Evolutionary conservation across 2,329 filamentous ascomycete species (phyloP).

Genomic region (Whalleya microplaca): DNA sequence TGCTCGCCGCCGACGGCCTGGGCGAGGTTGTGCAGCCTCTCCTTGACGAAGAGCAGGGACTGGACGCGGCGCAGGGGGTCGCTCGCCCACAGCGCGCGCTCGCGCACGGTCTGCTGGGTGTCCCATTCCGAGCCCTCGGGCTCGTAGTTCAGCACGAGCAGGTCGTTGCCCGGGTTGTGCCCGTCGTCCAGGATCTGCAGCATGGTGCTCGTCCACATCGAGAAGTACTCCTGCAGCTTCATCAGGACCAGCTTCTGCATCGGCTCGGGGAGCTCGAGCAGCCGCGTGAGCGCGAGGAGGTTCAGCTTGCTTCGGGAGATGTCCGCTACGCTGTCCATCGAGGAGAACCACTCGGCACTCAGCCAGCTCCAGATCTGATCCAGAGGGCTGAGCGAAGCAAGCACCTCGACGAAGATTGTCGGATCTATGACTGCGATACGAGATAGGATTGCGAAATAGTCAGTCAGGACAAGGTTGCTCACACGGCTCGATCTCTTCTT

Average conservation of each 20-base stretch:
- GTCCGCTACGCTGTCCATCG: constrained; percentile 70
- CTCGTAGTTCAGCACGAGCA: constrained; percentile 50
- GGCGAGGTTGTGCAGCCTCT: constrained; percentile 63
- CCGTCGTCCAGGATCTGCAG: constrained; percentile 65
- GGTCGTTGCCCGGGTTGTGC: constrained; percentile 52
- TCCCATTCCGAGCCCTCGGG: constrained; percentile 55
- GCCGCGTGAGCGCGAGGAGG: constrained; percentile 70
- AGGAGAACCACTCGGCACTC: constrained; percentile 66
- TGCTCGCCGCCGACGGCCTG: constrained; percentile 65
- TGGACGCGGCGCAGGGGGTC: constrained; percentile 73
- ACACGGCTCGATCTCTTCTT: constrained; percentile 71
- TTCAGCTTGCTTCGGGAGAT: constrained; percentile 71
- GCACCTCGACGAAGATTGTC: constrained; percentile 63
- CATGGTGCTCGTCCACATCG: constrained; percentile 74
- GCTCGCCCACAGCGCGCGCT: constrained; percentile 54
- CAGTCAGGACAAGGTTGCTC: constrained; percentile 75
- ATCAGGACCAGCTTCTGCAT: constrained; percentile 61
- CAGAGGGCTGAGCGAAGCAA: constrained; percentile 51
- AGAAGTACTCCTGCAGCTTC: constrained; percentile 73
- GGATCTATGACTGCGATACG: constrained; percentile 78
- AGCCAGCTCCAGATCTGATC: constrained; percentile 64
- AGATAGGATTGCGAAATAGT: constrained; percentile 83
- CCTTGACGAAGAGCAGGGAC: constrained; percentile 65
- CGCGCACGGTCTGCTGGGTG: constrained; percentile 57
- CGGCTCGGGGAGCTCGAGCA: constrained; percentile 66